phyloP scores from a whole-genome alignment of 208 protist genomes.

The Trypanosoma avium region DNA sequence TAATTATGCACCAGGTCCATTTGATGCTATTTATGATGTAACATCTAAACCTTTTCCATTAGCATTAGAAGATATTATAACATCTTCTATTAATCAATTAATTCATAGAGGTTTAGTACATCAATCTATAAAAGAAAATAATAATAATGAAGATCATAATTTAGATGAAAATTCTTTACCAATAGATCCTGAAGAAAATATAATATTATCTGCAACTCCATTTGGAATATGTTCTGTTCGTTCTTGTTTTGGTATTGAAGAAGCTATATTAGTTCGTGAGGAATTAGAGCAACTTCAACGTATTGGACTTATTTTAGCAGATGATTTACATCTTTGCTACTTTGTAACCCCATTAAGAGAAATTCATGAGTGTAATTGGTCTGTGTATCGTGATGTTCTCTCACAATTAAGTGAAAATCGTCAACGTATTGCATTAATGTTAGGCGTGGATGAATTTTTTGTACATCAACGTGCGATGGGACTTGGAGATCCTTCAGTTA shows the following conservation, averaged over 20 bases:
- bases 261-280: constrained; percentile 64
- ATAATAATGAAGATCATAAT: neutral
- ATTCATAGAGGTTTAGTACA: constrained; percentile 15
- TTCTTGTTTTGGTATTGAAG: constrained; percentile 81
- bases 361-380: constrained; percentile 76
- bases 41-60: constrained; percentile 9
- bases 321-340: constrained; percentile 92
- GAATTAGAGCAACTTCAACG: constrained; percentile 72
- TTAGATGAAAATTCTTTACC: neutral
- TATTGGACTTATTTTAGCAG: constrained; percentile 75
- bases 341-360: constrained; percentile 86
- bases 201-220: constrained; percentile 42
- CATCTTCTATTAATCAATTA: constrained; percentile 8
- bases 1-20: constrained; percentile 40
- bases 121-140: neutral
- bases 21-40: constrained; percentile 32
- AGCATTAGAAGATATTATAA: constrained; percentile 3
- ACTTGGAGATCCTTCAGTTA: constrained; percentile 37
- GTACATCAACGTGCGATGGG: constrained; percentile 75
- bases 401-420: constrained; percentile 61
- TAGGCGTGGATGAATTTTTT: constrained; percentile 76
- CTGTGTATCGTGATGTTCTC: constrained; percentile 58
- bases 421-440: constrained; percentile 74
- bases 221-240: constrained; percentile 76
- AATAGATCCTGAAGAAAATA: constrained; percentile 1